A percentile compares a stretch with the other conserved stretches of the same genome.
phyloP scores from a whole-genome alignment of 495 filamentous ascomycete genomes.

The Xylaria cubensis region DNA sequence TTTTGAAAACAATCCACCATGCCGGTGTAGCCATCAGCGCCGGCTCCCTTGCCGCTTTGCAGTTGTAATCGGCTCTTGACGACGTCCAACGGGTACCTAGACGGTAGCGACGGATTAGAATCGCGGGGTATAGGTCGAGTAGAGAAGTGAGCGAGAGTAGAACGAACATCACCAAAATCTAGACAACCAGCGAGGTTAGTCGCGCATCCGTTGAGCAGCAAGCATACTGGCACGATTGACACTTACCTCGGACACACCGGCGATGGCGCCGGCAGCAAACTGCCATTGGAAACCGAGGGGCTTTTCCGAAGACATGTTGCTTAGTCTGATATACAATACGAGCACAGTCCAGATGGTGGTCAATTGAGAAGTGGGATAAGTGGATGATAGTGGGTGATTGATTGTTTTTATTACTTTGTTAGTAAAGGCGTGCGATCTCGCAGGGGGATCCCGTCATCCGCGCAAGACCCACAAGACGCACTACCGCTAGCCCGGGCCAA shows the following conservation, averaged over 20 bases:
- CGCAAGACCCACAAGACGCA: not conserved
- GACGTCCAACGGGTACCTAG: constrained; percentile 96
- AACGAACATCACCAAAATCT: constrained; percentile 89
- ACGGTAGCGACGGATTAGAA: constrained; percentile 18
- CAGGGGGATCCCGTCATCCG: constrained; percentile 12
- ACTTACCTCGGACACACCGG: constrained; percentile 89
- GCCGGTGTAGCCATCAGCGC: constrained; percentile 86
- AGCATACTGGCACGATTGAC: constrained; percentile 28
- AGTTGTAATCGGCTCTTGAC: constrained; percentile 98
- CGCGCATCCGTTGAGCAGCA: constrained; percentile 27
- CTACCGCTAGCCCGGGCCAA: constrained; percentile 5
- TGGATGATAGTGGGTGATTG: constrained; percentile 11
- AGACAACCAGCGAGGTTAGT: constrained; percentile 34
- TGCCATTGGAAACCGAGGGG: constrained; percentile 86
- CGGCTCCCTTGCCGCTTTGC: constrained; percentile 72
- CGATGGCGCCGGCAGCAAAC: constrained; percentile 83
- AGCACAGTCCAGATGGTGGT: constrained; percentile 25
- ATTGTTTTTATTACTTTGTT: constrained; percentile 26
- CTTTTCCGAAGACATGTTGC: constrained; percentile 69
- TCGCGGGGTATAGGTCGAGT: not conserved
- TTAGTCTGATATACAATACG: constrained; percentile 18
- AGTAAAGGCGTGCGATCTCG: constrained; percentile 21
- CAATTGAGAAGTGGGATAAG: constrained; percentile 20
- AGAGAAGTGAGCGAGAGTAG: constrained; percentile 14
- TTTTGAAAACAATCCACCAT: constrained; percentile 98